A percentile compares a stretch with the other conserved stretches of the same genome.
Conservation (phyloP, 306 rosid species). For the Rosa rugosa region DNA sequence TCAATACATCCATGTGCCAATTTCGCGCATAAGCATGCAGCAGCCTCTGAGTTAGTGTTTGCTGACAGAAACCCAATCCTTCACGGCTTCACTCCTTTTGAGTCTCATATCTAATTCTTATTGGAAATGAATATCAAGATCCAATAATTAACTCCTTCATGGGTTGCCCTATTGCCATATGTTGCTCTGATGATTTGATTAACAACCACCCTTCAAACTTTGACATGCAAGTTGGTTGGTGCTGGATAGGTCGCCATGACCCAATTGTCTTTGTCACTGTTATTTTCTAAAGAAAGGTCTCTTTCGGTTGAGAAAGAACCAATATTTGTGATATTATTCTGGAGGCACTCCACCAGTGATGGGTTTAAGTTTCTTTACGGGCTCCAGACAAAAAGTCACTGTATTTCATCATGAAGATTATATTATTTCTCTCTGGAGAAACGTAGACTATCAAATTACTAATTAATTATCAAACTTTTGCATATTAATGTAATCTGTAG, state of each 20-base stretch:
- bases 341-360: not conserved
- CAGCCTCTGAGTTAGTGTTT: constrained; percentile 11
- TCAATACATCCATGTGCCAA: not conserved
- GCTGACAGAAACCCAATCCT: not conserved
- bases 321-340: not conserved
- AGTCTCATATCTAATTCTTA: not conserved
- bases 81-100: not conserved
- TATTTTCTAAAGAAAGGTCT: not conserved
- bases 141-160: not conserved
- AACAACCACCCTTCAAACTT: constrained; percentile 21
- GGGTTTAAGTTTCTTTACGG: not conserved
- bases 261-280: constrained; percentile 17
- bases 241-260: not conserved
- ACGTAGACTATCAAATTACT: not conserved
- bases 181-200: not conserved
- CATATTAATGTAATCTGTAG: not conserved
- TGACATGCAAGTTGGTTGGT: constrained; percentile 8
- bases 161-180: not conserved
- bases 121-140: no score
- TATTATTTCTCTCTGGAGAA: not conserved
- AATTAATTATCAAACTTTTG: not conserved
- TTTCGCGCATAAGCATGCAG: not conserved
- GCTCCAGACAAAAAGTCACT: not conserved
- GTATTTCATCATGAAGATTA: not conserved
- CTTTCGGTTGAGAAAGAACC: not conserved